Evolutionary conservation across 208 protist genomes (phyloP).

Genomic region (Wallacemonas sp.): DNA sequence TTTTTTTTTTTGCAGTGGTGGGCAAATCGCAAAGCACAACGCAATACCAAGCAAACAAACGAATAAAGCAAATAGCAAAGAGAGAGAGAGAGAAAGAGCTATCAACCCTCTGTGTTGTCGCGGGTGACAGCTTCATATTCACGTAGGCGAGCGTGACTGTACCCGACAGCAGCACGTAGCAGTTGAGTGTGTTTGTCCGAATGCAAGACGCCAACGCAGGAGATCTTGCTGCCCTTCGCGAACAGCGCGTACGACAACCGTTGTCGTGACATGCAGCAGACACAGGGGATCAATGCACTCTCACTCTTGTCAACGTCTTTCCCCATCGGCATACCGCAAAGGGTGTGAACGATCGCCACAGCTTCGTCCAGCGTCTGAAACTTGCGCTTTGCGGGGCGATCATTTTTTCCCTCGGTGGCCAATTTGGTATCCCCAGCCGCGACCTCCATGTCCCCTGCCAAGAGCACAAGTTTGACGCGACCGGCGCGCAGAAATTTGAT

Average conservation of each 20-base stretch:
- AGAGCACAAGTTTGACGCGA: conserved; percentile 49
- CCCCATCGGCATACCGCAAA: conserved; percentile 25
- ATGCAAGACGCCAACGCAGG: conserved; percentile 45
- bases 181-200: conserved; percentile 35
- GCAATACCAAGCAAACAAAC: too few species aligned
- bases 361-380: conserved; percentile 40
- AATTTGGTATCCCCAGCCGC: background rate
- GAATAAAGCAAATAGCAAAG: too few species aligned
- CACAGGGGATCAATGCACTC: conserved; percentile 19
- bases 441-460: conserved; percentile 61
- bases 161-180: conserved; percentile 35
- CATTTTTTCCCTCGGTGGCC: too few species aligned
- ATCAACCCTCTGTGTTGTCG: too few species aligned
- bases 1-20: too few species aligned
- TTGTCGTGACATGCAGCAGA: conserved; percentile 64
- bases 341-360: conserved; percentile 24
- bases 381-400: background rate
- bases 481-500: conserved; percentile 49
- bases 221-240: conserved; percentile 54
- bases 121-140: too few species aligned
- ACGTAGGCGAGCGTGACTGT: conserved; percentile 13
- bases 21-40: too few species aligned
- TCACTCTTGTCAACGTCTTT: too few species aligned
- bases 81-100: background rate
- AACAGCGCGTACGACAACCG: conserved; percentile 67